A percentile compares a stretch with the other conserved stretches of the same genome.
phyloP scores from a whole-genome alignment of 306 rosid genomes.

The Fagus sylvatica region DNA sequence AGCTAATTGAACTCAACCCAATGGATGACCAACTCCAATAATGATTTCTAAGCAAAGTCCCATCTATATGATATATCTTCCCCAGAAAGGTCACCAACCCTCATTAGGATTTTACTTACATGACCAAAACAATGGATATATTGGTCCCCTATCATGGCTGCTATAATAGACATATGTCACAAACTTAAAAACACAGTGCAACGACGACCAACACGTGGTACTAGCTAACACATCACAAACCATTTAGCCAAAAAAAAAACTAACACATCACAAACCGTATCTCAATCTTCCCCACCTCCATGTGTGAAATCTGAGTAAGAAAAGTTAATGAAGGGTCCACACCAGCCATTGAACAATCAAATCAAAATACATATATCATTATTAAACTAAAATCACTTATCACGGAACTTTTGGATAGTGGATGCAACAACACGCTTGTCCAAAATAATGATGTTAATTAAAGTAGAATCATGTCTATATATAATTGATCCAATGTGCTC shows the following conservation, averaged over 20 bases:
- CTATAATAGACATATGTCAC: constrained; percentile 30
- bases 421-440: constrained; percentile 31
- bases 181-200: constrained; percentile 4
- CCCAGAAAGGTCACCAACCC: constrained; percentile 43
- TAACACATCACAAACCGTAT: constrained; percentile 21
- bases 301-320: constrained; percentile 39
- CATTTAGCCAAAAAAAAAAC: not conserved
- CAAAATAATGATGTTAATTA: constrained; percentile 30
- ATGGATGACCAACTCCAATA: constrained; percentile 27
- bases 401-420: constrained; percentile 36
- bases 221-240: constrained; percentile 7
- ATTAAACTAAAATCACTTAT: constrained; percentile 25
- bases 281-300: constrained; percentile 23
- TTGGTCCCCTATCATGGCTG: constrained; percentile 28
- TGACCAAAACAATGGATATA: not conserved
- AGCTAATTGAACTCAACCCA: not conserved
- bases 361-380: constrained; percentile 9
- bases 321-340: constrained; percentile 22
- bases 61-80: not conserved
- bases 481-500: not conserved
- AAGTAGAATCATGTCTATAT: constrained; percentile 23
- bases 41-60: not conserved
- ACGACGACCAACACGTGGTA: constrained; percentile 27
- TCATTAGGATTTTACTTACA: constrained; percentile 29
- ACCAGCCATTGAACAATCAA: constrained; percentile 44